Evolutionary conservation across 768 basidiomycete genomes (phyloP), one percentile per base, ranked within the genome.

Genomic region (Mycena amicta): DNA sequence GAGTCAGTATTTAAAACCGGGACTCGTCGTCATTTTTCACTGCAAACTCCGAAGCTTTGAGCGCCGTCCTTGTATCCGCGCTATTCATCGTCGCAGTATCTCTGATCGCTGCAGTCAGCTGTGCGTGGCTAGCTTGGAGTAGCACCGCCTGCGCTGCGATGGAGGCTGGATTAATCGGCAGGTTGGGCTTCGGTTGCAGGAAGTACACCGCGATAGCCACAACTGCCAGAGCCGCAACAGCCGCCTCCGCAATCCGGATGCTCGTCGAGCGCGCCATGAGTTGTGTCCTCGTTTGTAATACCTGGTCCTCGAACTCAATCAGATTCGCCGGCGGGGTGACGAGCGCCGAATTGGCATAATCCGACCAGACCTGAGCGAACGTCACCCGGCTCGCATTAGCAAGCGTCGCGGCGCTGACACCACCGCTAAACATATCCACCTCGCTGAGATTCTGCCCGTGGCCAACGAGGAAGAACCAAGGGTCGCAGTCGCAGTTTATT

Each of bases 111-210:
- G 3, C 27, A 4, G 52, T 43, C 3, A 59, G 45, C 3, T 54
- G 16, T 2, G 52, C 52, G 20, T 53, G 41, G 30, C 33, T 20
- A 5, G 41, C 26, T n/a, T 22, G 11, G 23, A 54, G 11, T n/a
- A 54, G 25, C 18, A 50, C 8, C 29, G 52, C 57, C 37, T 53
- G 52, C 4, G 57, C 52, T 0, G 57, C 57, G 12, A 59, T 53
- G 29, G 57, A 59, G 18, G 57, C 43, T 18, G 57, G 57, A 18
- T 59, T 33, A 23, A 53, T 40, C 16, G 57, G 57, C 16, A 59
- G 31, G 29, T 37, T 28, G 3, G 33, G 3, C 6, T 6, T 16
- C 11, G 57, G 57, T 4, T 26, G 57, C 13, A 59, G 29, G 18
- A 54, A 8, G 31, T 47, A 59, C 3, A 59, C 53, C 2, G 16